A percentile compares a stretch with the other conserved stretches of the same genome.
Evolutionary conservation across 169 alveolate genomes (phyloP).

Genomic region (Neospora caninum): DNA sequence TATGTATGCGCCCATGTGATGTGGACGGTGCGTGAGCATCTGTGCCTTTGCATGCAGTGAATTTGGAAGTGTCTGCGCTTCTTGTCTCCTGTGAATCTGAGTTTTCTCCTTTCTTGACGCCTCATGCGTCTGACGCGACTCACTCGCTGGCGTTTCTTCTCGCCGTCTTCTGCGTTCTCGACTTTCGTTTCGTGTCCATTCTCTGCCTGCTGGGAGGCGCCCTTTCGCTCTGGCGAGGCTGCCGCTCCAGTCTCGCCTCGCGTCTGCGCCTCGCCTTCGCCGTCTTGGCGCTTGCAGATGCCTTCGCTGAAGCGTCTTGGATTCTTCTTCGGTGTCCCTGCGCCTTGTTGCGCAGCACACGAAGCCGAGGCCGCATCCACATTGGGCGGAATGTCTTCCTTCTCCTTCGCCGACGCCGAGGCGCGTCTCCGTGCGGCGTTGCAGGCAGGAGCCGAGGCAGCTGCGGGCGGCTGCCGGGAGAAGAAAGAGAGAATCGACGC

Average conservation of each 20-base stretch:
- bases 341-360: neutral
- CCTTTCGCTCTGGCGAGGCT: neutral
- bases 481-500: constrained; percentile 44
- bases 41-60: no score
- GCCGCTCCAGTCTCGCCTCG: neutral
- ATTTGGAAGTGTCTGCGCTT: no score
- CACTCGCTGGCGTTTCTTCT: neutral
- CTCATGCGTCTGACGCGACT: no score
- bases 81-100: no score
- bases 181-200: no score
- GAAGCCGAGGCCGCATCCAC: neutral
- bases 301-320: neutral
- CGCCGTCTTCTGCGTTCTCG: neutral
- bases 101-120: no score
- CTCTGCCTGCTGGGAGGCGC: neutral
- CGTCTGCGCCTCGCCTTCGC: neutral
- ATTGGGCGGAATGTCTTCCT: neutral
- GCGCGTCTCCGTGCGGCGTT: neutral
- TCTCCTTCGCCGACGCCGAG: neutral
- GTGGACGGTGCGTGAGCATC: no score
- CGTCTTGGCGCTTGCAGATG: neutral
- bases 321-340: neutral
- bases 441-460: neutral
- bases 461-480: constrained; percentile 25
- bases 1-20: no score